Evolutionary conservation across 2,329 filamentous ascomycete genomes (phyloP).

Genomic region (Sporothrix euskadiensis): DNA sequence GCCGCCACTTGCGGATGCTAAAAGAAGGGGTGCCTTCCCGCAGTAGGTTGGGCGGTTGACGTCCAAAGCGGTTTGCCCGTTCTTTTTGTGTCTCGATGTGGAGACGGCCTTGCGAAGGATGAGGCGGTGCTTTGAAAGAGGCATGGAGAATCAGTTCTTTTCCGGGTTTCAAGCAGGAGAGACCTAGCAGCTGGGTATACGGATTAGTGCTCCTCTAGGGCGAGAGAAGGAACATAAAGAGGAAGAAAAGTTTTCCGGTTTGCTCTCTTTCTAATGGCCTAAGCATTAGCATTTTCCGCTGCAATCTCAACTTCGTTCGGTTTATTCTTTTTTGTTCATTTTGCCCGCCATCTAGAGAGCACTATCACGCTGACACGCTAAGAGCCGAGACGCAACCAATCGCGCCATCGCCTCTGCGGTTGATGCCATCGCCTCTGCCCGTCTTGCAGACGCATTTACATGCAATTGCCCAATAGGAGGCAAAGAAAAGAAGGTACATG

Average conservation of each 20-base stretch:
- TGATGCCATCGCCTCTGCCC: slow-evolving; percentile 35
- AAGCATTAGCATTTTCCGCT: neutral
- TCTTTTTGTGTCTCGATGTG: neutral
- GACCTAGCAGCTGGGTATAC: neutral
- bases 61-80: neutral
- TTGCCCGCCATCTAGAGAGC: neutral
- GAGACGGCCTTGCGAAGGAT: neutral
- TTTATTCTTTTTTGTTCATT: neutral
- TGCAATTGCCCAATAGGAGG: slow-evolving; percentile 9
- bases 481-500: neutral
- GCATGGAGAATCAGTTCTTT: neutral
- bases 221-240: neutral
- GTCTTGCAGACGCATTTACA: neutral
- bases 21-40: neutral
- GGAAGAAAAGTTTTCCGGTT: neutral
- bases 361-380: slow-evolving; percentile 13
- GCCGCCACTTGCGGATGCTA: slow-evolving; percentile 14
- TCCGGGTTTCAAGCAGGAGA: neutral
- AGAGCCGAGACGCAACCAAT: slow-evolving; percentile 31
- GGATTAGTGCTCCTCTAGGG: neutral
- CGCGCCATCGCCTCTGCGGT: slow-evolving; percentile 37
- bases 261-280: neutral
- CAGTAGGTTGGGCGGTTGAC: neutral
- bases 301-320: neutral
- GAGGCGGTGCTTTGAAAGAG: neutral